Percentiles rank a stretch among this genome's conserved stretches.
These are phyloP conservation scores for Cystofilobasidium bisporidii DNA, from an alignment of 768 basidiomycete genomes.

Conservation along the genomic window DNA sequence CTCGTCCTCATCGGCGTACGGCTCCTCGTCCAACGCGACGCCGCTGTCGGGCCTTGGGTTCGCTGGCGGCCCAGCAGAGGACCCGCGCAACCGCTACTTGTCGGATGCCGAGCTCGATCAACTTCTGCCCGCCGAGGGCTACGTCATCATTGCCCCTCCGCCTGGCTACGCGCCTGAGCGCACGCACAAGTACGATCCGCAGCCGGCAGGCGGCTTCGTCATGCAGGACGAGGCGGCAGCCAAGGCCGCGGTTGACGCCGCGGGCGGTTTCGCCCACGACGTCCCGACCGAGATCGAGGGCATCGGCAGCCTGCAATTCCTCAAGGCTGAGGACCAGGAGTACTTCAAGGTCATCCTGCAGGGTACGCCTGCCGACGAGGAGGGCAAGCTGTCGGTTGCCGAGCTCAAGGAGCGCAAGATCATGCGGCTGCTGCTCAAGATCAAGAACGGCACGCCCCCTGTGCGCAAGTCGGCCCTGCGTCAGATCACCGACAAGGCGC, in stretches of 20 bases:
- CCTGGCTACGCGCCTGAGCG: constrained; percentile 79
- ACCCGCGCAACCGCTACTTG: constrained; percentile 92
- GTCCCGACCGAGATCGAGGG: constrained; percentile 96
- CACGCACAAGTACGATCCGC: constrained; percentile 49
- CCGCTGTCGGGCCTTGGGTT: constrained; percentile 18
- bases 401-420: constrained; percentile 99
- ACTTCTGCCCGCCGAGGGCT: constrained; percentile 73
- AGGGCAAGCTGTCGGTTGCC: constrained; percentile 80
- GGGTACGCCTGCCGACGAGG: constrained; percentile 63
- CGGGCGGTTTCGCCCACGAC: constrained; percentile 68
- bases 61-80: constrained; percentile 47
- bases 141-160: constrained; percentile 84
- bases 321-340: constrained; percentile 95
- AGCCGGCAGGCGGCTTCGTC: constrained; percentile 70
- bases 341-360: constrained; percentile 82
- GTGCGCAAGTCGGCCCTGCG: constrained; percentile 94
- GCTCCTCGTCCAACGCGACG: constrained; percentile 19
- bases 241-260: constrained; percentile 74
- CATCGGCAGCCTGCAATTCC: constrained; percentile 91
- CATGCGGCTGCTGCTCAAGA: constrained; percentile 93
- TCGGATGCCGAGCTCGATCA: constrained; percentile 92
- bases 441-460: constrained; percentile 98
- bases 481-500: constrained; percentile 97
- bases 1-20: constrained; percentile 27
- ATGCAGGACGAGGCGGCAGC: constrained; percentile 85